Evolutionary conservation across 73 alveolate species (phyloP).

Genomic region (Paramecium sexaurelia): DNA sequence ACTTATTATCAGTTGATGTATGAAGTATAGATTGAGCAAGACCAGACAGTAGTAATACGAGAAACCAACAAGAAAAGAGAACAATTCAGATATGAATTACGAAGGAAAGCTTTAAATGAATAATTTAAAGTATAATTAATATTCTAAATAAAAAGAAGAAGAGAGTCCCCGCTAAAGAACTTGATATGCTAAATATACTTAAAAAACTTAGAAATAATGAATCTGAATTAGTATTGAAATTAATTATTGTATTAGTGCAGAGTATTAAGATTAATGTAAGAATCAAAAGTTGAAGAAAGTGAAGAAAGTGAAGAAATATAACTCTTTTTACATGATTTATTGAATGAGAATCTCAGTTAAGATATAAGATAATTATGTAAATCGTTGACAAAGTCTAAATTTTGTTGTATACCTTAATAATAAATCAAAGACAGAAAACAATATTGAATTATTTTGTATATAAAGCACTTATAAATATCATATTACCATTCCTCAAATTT

Average conservation of each 20-base stretch:
- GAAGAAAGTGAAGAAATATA: not conserved
- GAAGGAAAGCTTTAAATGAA: not conserved
- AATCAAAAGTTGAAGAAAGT: not conserved
- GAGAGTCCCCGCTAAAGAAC: not conserved
- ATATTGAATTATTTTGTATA: not conserved
- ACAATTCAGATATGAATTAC: not conserved
- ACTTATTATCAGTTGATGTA: constrained; percentile 9
- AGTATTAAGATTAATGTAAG: not conserved
- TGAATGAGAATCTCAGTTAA: not conserved
- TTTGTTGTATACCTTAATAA: not conserved
- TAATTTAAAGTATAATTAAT: not conserved
- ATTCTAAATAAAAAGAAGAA: not conserved
- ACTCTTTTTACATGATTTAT: not conserved
- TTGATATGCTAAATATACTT: not conserved
- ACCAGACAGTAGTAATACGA: constrained; percentile 4
- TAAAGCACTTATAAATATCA: not conserved
- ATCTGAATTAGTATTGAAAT: not conserved
- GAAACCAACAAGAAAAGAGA: not conserved
- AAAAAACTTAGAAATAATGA: not conserved
- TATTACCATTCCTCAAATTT: not conserved
- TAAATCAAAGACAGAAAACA: not conserved
- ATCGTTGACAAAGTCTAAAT: not conserved
- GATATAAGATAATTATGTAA: not conserved
- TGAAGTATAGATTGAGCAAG: constrained; percentile 11
- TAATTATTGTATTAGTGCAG: not conserved